phyloP scores from a whole-genome alignment of 129 eudicot species.

The Rutidosis leptorrhynchoides region DNA sequence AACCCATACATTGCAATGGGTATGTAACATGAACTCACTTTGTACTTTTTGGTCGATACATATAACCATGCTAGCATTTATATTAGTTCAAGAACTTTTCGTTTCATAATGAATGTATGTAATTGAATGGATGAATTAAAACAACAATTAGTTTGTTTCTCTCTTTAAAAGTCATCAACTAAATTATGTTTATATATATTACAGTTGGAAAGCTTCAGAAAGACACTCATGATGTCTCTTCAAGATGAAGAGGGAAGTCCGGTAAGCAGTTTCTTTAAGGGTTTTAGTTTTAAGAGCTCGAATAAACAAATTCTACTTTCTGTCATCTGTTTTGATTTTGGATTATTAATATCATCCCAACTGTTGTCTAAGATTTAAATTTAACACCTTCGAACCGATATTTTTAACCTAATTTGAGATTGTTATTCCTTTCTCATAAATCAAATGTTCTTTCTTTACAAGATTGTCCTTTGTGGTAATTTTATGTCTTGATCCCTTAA shows the following conservation, averaged over 20 bases:
- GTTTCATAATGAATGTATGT: conserved; percentile 10
- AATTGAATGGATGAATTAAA: neutral
- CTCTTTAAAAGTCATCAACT: conserved; percentile 4
- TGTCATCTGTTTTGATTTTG: neutral
- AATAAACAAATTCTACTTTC: neutral
- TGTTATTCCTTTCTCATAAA: neutral
- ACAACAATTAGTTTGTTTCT: neutral
- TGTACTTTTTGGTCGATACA: neutral
- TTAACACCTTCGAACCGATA: neutral
- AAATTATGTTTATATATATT: conserved; percentile 21
- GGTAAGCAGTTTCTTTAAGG: conserved; percentile 39
- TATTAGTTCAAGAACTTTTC: neutral
- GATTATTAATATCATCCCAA: neutral
- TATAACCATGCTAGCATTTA: conserved; percentile 1
- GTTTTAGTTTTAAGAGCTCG: neutral
- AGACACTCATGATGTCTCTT: conserved; percentile 87
- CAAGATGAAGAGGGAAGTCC: conserved; percentile 76
- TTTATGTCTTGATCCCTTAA: neutral
- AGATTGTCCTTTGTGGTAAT: no score
- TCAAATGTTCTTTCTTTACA: neutral
- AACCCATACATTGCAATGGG: neutral
- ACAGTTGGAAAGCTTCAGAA: conserved; percentile 92
- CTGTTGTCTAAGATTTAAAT: neutral
- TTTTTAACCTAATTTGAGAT: neutral
- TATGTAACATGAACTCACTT: conserved; percentile 1